These are phyloP conservation scores for Blastobotrys parvus DNA, from an alignment of 805 yeast genomes.

Conservation along the genomic window DNA sequence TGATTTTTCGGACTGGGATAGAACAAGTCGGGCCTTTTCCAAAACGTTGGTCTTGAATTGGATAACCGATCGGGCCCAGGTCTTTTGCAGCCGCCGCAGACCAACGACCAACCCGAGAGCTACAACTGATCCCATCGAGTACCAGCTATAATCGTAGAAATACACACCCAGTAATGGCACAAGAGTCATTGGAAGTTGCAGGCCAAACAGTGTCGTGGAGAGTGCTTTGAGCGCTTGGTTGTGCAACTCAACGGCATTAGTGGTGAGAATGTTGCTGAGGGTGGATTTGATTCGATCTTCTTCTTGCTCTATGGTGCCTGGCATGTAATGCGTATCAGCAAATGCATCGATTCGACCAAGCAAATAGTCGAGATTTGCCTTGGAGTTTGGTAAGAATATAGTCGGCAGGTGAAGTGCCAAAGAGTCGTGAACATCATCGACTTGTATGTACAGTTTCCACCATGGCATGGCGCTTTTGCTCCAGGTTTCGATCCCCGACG, in stretches of 20 bases:
- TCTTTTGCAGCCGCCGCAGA: constrained; percentile 26
- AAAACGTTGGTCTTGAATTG: constrained; percentile 19
- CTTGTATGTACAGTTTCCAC: constrained; percentile 30
- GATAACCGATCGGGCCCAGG: constrained; percentile 24
- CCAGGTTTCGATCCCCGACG: constrained; percentile 19
- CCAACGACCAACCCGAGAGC: constrained; percentile 31
- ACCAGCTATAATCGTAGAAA: constrained; percentile 24
- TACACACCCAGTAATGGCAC: constrained; percentile 26
- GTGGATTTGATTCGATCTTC: neutral
- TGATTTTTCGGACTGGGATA: constrained; percentile 21
- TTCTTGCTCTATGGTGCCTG: neutral
- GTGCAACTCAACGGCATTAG: constrained; percentile 20
- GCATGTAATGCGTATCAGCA: constrained; percentile 4
- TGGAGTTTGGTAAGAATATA: constrained; percentile 24
- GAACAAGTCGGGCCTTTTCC: constrained; percentile 21
- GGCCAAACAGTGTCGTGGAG: constrained; percentile 22
- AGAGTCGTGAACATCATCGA: constrained; percentile 30
- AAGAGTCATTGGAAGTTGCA: constrained; percentile 29
- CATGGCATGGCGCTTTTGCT: constrained; percentile 23
- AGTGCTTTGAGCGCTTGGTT: constrained; percentile 23
- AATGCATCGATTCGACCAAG: constrained; percentile 25
- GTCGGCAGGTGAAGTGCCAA: constrained; percentile 13
- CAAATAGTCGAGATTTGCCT: constrained; percentile 23
- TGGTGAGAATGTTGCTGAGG: neutral
- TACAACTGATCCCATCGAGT: constrained; percentile 29